phyloP scores from a whole-genome alignment of 2,329 filamentous ascomycete genomes.

The Albophoma yamanashiensis region DNA sequence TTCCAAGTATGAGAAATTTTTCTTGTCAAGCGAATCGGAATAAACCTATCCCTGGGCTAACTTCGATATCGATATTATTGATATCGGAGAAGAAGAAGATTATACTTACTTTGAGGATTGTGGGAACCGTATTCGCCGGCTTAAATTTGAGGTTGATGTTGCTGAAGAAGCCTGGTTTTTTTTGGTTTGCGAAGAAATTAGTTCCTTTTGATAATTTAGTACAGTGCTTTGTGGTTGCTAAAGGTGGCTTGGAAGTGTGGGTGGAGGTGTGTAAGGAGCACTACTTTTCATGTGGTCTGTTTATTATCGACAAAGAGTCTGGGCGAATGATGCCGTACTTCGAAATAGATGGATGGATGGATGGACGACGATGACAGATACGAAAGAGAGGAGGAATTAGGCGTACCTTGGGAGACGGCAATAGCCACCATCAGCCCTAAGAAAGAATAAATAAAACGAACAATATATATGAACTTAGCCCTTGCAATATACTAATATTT shows the following conservation, averaged over 20 bases:
- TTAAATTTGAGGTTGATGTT: neutral
- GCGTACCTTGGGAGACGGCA: neutral
- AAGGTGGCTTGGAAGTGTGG: neutral
- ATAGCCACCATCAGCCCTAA: neutral
- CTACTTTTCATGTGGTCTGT: neutral
- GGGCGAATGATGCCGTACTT: neutral
- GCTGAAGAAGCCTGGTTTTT: neutral
- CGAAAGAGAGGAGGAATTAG: neutral
- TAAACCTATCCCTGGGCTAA: neutral
- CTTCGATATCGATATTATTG: neutral
- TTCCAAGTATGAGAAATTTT: neutral
- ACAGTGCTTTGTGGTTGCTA: neutral
- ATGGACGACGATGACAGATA: neutral
- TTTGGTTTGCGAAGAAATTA: neutral
- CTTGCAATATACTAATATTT: neutral
- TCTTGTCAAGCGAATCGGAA: neutral
- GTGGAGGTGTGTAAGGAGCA: neutral
- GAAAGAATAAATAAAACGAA: neutral
- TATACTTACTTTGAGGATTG: neutral
- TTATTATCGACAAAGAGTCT: neutral
- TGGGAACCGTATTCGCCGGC: neutral
- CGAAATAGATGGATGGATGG: neutral
- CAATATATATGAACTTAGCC: neutral
- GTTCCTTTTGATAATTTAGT: neutral
- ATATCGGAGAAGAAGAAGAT: neutral